Conservation (phyloP, 495 filamentous ascomycete species). For the Massariosphaeria phaeospora region DNA sequence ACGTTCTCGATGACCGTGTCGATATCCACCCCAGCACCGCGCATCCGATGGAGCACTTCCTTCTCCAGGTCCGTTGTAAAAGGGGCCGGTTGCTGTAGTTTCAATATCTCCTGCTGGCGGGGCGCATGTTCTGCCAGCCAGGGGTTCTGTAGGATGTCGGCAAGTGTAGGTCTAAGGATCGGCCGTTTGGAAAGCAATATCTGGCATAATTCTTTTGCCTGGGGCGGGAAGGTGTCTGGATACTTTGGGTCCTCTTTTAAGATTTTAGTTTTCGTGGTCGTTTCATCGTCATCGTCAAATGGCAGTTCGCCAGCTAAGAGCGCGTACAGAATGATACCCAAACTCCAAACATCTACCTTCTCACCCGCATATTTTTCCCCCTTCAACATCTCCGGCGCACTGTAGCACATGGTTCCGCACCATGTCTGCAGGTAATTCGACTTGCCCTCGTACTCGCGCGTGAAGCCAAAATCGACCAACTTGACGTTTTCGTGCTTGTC, state of each 20-base stretch:
- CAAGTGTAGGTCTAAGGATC: slow-evolving; percentile 71
- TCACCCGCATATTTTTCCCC: slow-evolving; percentile 97
- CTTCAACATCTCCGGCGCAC: slow-evolving; percentile 96
- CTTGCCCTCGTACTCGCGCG: slow-evolving; percentile 92
- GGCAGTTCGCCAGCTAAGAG: slow-evolving; percentile 88
- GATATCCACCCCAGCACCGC: slow-evolving; percentile 88
- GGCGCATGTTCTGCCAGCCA: slow-evolving; percentile 86
- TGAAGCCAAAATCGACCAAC: slow-evolving; percentile 98
- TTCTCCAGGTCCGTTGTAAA: slow-evolving; percentile 89
- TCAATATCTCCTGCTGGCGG: slow-evolving; percentile 85
- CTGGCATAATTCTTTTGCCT: slow-evolving; percentile 70
- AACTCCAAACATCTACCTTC: slow-evolving; percentile 97
- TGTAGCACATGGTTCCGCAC: slow-evolving; percentile 96
- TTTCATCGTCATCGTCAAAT: slow-evolving; percentile 87
- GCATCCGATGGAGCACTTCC: slow-evolving; percentile 87
- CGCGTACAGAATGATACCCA: slow-evolving; percentile 94
- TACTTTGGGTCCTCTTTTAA: slow-evolving; percentile 77
- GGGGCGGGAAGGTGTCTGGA: slow-evolving; percentile 70
- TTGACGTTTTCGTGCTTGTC: slow-evolving; percentile 98
- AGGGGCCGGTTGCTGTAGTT: slow-evolving; percentile 72
- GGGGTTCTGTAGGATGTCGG: slow-evolving; percentile 83
- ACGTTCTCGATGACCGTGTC: slow-evolving; percentile 94
- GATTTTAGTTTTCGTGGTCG: slow-evolving; percentile 77
- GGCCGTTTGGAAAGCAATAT: slow-evolving; percentile 82
- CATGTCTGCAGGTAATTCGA: slow-evolving; percentile 95